Conservation (phyloP, 164 flowering plant species). For the Hamamelis virginiana region DNA sequence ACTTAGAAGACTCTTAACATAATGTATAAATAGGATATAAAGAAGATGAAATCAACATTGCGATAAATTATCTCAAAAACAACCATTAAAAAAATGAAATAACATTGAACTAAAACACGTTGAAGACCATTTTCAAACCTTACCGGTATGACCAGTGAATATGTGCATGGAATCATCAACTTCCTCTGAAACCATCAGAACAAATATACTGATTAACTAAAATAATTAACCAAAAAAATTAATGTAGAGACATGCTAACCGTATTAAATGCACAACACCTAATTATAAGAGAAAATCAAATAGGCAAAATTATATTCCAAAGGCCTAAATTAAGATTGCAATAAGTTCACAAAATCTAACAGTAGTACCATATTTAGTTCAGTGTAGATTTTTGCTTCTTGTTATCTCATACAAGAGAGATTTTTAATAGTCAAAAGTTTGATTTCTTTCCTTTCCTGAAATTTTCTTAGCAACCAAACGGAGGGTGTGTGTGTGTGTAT, state of each 20-base stretch:
- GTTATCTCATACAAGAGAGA: too few relatives aligned
- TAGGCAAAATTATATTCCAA: too few relatives aligned
- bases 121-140: background rate
- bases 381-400: too few relatives aligned
- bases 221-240: background rate
- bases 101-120: background rate
- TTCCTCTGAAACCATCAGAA: conserved; percentile 42
- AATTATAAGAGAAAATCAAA: too few relatives aligned
- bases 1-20: too few relatives aligned
- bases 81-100: background rate
- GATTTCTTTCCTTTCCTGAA: background rate
- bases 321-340: too few relatives aligned
- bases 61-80: background rate
- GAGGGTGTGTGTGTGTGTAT: too few relatives aligned
- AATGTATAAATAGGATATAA: too few relatives aligned
- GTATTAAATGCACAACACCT: too few relatives aligned
- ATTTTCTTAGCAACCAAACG: background rate
- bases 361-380: too few relatives aligned
- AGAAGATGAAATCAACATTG: background rate
- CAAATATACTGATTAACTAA: conserved; percentile 2
- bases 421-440: background rate
- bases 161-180: conserved; percentile 80
- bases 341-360: too few relatives aligned
- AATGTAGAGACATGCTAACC: too few relatives aligned
- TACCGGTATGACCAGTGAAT: conserved; percentile 88